Conservation (phyloP, 139 green algal species). For the Monoraphidium neglectum region DNA sequence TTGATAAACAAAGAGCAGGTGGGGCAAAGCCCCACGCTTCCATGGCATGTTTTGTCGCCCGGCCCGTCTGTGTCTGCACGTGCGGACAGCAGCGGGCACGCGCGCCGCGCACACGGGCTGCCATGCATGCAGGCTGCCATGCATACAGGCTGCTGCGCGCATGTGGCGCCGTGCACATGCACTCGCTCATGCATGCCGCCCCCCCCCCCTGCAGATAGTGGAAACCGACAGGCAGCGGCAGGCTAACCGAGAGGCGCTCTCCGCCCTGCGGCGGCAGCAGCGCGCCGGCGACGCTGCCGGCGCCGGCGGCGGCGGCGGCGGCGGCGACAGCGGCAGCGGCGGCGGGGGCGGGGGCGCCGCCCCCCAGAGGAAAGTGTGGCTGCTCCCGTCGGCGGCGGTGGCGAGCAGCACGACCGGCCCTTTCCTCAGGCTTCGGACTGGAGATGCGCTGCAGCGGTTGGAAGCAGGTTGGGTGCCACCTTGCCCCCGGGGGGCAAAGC, state of each 20-base stretch:
- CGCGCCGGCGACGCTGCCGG: neutral
- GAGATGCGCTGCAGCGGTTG: constrained; percentile 3
- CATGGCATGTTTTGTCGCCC: neutral
- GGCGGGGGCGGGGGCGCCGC: too few relatives aligned
- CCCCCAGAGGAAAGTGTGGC: constrained; percentile 15
- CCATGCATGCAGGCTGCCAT: neutral
- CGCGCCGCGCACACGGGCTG: too few relatives aligned
- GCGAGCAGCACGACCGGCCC: neutral
- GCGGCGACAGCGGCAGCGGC: neutral
- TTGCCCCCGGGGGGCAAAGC: neutral
- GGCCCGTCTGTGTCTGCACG: too few relatives aligned
- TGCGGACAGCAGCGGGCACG: too few relatives aligned
- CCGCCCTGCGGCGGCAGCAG: constrained; percentile 14
- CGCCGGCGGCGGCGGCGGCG: neutral
- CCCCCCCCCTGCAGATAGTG: constrained; percentile 10
- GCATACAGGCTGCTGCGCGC: neutral
- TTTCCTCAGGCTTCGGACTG: neutral
- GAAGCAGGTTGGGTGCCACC: neutral
- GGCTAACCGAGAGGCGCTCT: constrained; percentile 14
- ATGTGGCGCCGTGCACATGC: neutral
- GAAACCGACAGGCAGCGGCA: constrained; percentile 15
- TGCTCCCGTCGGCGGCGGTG: neutral
- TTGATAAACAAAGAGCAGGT: constrained; percentile 27
- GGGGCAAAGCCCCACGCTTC: neutral
- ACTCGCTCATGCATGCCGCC: neutral